Evolutionary conservation across 768 basidiomycete species (phyloP), one percentile per base, ranked within the genome.

Genomic region (Suillus plorans): DNA sequence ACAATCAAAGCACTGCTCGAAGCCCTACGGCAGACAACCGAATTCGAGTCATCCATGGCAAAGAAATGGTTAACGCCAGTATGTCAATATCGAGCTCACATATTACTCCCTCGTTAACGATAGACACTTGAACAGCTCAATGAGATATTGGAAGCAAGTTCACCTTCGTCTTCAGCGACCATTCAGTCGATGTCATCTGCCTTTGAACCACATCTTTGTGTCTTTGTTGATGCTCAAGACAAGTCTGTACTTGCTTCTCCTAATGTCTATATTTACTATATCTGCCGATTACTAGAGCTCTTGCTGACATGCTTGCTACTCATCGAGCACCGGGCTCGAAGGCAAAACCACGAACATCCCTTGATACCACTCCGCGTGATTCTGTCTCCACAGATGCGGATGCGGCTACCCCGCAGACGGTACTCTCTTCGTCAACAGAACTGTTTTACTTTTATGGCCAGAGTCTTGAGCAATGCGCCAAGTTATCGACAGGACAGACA

Each of bases 371-470:
- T 1, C 72, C 80, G 45, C 74, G 80, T 42, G 73, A 75, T 7
- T 70, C 84, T 20, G 75, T 79, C 25, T 77, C 78, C 14, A 76
- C 75, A 31, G 77, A 80, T 36, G 81, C 79, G 14, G 82, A 82
- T 3, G 78, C 81, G 31, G 79, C 81, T 34, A 77, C 86, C 0
- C 77, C 85, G 1, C 81, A 84, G n/a, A 79, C 85, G 3, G 93
- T 99, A 1, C 83, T 99, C 9, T 92, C 94, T 0, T 95, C 94
- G 0, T 98, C 96, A 0, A 98, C 96, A 1, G 96, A 99, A 69
- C 79, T 99, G 20, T 99, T 99, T 80, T 97, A 96, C 75, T 95
- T 97, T 78, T 99, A 99, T 73, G 94, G 89, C 0, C 95, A 99
- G 74, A 95, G 90, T 63, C 79, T 99, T 42, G 97, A 99, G 61